Base-by-base conservation (phyloP, 2,329 filamentous ascomycete species). In the Truncatella angustata region DNA sequence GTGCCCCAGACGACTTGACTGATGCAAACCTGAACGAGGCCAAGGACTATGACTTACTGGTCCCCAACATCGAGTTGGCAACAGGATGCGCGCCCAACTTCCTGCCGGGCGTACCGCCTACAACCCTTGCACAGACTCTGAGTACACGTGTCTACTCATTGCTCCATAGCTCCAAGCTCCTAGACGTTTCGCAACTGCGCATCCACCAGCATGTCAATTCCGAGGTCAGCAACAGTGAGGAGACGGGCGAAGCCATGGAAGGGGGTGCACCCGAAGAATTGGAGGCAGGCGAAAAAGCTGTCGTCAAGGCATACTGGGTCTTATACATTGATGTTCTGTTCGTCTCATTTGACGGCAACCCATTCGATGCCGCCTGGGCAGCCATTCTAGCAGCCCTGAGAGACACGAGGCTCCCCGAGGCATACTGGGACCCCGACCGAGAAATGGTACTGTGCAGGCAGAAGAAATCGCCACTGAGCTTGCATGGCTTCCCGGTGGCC, bases 241-340 rank as follows among this genome's bases (percentile, higher is more conserved):
- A 62, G 14, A 72, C 68, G 40, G 68, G 72, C 10, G 67, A 66
- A 5, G 66, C 66, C n/a, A 57, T 59, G 4, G 60, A 56, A 18
- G 35, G 56, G 10, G 63, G 64, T 5, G 30, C 7, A 10, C 12
- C 23, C 6, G 40, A 43, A 20, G 21, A 43, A 14, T 28, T 28
- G n/a, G 32, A 57, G 50, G 18, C 49, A 54, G 28, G 52, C 54
- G 3, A 55, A 66, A 49, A 68, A 68, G 32, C n/a, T n/a, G 66
- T 71, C 53, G 70, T 93, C 10, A 93, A 89, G 66, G 94, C 88
- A 0, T 97, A 95, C 70, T 99, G 93, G 94, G 86, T 90, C 9
- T 82, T 99, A 18, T 97, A 96, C 70, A 89, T 99, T 58, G 93
- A 97, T 66, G 79, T 97, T n/a, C 82, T 97, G 65, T 94, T 96